Percentiles rank a stretch among this genome's conserved stretches.
Evolutionary conservation across 768 basidiomycete species (phyloP).

Genomic region (Kwoniella dejecticola): DNA sequence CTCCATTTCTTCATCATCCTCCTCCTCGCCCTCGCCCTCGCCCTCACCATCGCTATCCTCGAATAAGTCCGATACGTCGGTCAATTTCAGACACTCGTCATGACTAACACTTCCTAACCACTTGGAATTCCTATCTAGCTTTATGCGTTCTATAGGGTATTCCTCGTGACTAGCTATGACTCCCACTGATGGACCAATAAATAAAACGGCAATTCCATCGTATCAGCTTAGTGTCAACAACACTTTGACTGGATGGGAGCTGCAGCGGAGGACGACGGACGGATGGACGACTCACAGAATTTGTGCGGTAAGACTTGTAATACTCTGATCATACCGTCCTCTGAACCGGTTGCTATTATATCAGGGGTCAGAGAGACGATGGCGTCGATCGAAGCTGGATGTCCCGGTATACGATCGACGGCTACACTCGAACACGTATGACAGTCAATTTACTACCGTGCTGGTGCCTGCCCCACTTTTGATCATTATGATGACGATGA

Average conservation of each 20-base stretch:
- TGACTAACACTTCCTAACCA: slow-evolving; percentile 95
- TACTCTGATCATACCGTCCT: slow-evolving; percentile 85
- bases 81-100: slow-evolving; percentile 80
- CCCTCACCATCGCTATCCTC: slow-evolving; percentile 60
- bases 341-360: slow-evolving; percentile 83
- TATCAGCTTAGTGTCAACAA: no score
- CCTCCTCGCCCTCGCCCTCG: slow-evolving; percentile 57
- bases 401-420: slow-evolving; percentile 60
- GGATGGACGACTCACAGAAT: slow-evolving; percentile 61
- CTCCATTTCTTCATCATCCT: slow-evolving; percentile 46
- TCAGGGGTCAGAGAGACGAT: slow-evolving; percentile 71
- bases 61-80: slow-evolving; percentile 78
- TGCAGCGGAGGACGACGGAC: no score
- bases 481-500: no score
- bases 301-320: slow-evolving; percentile 86
- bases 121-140: slow-evolving; percentile 65
- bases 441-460: no score
- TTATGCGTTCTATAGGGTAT: slow-evolving; percentile 86
- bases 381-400: slow-evolving; percentile 87
- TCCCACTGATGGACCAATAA: slow-evolving; percentile 63
- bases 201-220: no score
- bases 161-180: slow-evolving; percentile 89
- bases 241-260: no score
- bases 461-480: no score
- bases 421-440: neutral